Evolutionary conservation across 2,329 filamentous ascomycete genomes (phyloP).

Genomic region (Aspergillus unguis): DNA sequence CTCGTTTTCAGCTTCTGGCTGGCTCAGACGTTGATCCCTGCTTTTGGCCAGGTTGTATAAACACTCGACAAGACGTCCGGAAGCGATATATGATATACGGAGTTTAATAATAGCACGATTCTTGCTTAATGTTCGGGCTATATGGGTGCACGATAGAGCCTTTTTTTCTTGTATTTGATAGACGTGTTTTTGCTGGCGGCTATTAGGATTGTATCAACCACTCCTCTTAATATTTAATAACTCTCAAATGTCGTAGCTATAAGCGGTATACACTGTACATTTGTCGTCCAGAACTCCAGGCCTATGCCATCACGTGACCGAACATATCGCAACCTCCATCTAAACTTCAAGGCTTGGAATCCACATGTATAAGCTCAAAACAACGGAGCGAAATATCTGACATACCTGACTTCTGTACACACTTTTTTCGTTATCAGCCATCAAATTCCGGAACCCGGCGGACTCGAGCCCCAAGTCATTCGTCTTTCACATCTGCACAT

Average conservation of each 20-base stretch:
- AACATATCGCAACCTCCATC: too few species aligned
- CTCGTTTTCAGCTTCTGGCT: conserved; percentile 99
- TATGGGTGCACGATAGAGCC: conserved; percentile 18
- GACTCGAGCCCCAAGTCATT: too few species aligned
- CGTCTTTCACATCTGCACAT: neutral
- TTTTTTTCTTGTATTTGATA: conserved; percentile 22
- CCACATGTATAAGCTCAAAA: too few species aligned
- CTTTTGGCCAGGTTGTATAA: conserved; percentile 70
- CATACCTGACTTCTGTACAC: too few species aligned
- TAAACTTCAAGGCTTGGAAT: too few species aligned
- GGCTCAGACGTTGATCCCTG: conserved; percentile 93
- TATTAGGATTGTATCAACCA: conserved; percentile 15
- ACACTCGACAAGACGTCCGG: conserved; percentile 6
- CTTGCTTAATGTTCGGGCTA: conserved; percentile 11
- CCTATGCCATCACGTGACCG: too few species aligned
- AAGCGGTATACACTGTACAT: too few species aligned
- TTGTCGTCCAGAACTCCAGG: too few species aligned
- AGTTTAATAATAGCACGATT: conserved; percentile 17
- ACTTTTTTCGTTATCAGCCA: too few species aligned
- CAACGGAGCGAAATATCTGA: too few species aligned
- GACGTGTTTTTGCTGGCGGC: conserved; percentile 13
- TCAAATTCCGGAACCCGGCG: too few species aligned
- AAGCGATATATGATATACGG: conserved; percentile 13
- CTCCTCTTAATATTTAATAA: conserved; percentile 19
- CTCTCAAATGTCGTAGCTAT: too few species aligned